phyloP scores from a whole-genome alignment of 2,329 filamentous ascomycete species.

The Talaromyces sp. region DNA sequence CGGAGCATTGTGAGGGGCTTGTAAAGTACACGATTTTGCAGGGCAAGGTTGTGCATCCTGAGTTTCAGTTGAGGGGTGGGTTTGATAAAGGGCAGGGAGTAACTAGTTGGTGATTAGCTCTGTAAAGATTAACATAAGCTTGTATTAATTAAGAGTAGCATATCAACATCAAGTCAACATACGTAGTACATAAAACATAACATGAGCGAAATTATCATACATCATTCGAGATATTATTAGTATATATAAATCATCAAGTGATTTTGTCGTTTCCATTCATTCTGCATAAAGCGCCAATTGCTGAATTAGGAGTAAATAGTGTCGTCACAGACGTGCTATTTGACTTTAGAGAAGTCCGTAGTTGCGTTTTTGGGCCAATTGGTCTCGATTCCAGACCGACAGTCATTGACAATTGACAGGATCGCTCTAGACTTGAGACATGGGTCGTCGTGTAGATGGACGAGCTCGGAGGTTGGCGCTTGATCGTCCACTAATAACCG shows the following conservation, averaged over 20 bases:
- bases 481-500: conserved; percentile 32
- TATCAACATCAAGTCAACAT: neutral
- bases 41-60: conserved; percentile 85
- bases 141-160: too few relatives aligned
- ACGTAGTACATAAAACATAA: neutral
- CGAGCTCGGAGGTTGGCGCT: conserved; percentile 31
- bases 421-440: conserved; percentile 41
- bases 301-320: neutral
- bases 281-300: neutral
- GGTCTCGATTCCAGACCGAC: neutral
- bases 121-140: too few relatives aligned
- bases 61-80: conserved; percentile 73
- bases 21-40: conserved; percentile 78
- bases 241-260: neutral
- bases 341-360: neutral
- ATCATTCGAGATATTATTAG: conserved; percentile 1
- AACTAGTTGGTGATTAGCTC: conserved; percentile 54
- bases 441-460: conserved; percentile 34
- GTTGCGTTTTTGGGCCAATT: neutral
- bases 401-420: neutral
- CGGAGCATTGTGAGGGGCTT: conserved; percentile 84
- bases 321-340: neutral
- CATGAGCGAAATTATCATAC: conserved; percentile 1
- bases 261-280: neutral
- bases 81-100: conserved; percentile 71